A percentile compares a stretch with the other conserved stretches of the same genome.
Conservation (phyloP, 805 yeast species). For the Yarrowia keelungensis region DNA sequence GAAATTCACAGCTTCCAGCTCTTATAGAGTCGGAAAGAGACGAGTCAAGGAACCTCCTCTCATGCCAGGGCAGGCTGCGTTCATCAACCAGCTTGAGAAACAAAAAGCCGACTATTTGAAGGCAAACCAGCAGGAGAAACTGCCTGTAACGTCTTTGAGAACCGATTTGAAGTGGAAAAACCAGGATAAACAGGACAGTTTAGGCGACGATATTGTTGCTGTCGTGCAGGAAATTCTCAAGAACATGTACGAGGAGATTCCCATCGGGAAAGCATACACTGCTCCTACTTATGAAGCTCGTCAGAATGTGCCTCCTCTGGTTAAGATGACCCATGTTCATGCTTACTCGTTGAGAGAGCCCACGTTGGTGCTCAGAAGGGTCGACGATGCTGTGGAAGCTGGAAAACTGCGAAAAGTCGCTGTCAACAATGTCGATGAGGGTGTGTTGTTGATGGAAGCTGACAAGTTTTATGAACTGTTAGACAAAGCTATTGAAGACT, state of each 20-base stretch:
- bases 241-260: slow-evolving; percentile 49
- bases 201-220: slow-evolving; percentile 39
- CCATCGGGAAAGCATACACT: slow-evolving; percentile 43
- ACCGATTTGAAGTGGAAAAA: slow-evolving; percentile 10
- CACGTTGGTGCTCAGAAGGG: slow-evolving; percentile 12
- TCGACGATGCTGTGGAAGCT: slow-evolving; percentile 28
- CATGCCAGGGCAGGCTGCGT: slow-evolving; percentile 27
- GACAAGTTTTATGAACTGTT: slow-evolving; percentile 42
- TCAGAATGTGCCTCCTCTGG: slow-evolving; percentile 8
- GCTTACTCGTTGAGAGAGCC: slow-evolving; percentile 31
- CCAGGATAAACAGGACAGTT: slow-evolving; percentile 9
- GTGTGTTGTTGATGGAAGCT: slow-evolving; percentile 10
- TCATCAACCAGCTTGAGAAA: slow-evolving; percentile 35
- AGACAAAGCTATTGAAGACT: slow-evolving; percentile 42
- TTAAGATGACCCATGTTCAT: slow-evolving; percentile 24
- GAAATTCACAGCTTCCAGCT: slow-evolving; percentile 32
- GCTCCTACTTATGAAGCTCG: slow-evolving; percentile 33
- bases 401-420: slow-evolving; percentile 6
- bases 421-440: slow-evolving; percentile 32
- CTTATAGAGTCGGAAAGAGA: slow-evolving; percentile 21
- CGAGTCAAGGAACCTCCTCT: slow-evolving; percentile 35
- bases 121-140: slow-evolving; percentile 19
- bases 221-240: slow-evolving; percentile 45
- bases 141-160: neutral
- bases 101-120: slow-evolving; percentile 7